A percentile compares a stretch with the other conserved stretches of the same genome.
These are phyloP conservation scores for Hexamita inflata DNA, from an alignment of 208 protist species.

Conservation along the genomic window DNA sequence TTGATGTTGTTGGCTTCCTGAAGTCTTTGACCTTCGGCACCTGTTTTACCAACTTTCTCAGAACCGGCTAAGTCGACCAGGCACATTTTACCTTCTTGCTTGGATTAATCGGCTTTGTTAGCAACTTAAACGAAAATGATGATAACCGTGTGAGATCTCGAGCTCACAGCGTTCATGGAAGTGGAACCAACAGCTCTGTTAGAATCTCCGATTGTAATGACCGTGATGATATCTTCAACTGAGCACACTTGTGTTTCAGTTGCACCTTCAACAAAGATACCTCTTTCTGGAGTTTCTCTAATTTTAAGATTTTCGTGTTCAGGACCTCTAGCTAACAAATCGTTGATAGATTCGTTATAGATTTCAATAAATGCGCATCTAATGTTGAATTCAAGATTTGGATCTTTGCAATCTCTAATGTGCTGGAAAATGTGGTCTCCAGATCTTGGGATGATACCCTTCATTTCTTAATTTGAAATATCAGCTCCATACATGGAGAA, in stretches of 20 bases:
- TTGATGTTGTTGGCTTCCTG: constrained; percentile 30
- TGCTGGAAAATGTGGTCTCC: constrained; percentile 49
- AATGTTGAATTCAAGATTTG: constrained; percentile 12
- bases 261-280: constrained; percentile 46
- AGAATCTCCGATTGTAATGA: constrained; percentile 60
- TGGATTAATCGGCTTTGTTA: background rate
- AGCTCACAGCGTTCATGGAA: constrained; percentile 67
- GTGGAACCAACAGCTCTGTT: constrained; percentile 69
- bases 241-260: constrained; percentile 52
- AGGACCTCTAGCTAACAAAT: constrained; percentile 34
- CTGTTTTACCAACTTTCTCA: constrained; percentile 34
- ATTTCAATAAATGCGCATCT: constrained; percentile 39
- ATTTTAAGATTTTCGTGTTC: constrained; percentile 41
- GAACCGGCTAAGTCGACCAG: constrained; percentile 39
- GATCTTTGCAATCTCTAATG: constrained; percentile 35
- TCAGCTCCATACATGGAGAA: constrained; percentile 43
- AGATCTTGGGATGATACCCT: constrained; percentile 48
- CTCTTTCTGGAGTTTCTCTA: constrained; percentile 43
- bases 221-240: constrained; percentile 55
- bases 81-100: constrained; percentile 15
- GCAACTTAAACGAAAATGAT: constrained; percentile 19
- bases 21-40: constrained; percentile 18
- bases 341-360: constrained; percentile 45
- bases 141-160: constrained; percentile 69
- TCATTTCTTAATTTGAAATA: background rate